These are phyloP conservation scores for Marasmius oreades DNA, from an alignment of 1,284 basidiomycete species.

Conservation along the genomic window DNA sequence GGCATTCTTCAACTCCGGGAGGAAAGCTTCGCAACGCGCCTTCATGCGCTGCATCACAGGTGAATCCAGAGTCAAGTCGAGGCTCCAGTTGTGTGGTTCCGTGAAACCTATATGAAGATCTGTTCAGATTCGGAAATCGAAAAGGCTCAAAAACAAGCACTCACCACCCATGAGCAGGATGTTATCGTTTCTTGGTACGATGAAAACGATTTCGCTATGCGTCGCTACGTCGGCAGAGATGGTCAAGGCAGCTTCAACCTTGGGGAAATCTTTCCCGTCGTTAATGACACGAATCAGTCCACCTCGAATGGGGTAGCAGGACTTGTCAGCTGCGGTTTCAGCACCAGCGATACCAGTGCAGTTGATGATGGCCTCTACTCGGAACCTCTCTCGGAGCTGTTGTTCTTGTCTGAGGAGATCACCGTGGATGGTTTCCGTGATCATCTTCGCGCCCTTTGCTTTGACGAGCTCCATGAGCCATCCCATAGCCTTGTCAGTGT, in stretches of 20 bases:
- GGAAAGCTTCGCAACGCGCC: constrained; percentile 29
- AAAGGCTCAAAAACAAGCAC: background rate
- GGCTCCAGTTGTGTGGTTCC: constrained; percentile 24
- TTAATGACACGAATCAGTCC: constrained; percentile 36
- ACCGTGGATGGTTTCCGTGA: constrained; percentile 27
- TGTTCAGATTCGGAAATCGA: too few species aligned
- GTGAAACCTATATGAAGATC: constrained; percentile 17
- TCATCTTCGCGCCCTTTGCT: too few species aligned
- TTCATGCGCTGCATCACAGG: constrained; percentile 32
- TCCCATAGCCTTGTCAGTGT: too few species aligned
- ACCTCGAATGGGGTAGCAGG: constrained; percentile 35
- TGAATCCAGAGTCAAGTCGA: too few species aligned
- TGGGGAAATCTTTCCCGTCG: constrained; percentile 33
- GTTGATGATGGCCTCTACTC: constrained; percentile 31
- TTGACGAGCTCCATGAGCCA: too few species aligned
- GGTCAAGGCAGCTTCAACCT: constrained; percentile 28
- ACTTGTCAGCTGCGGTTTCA: constrained; percentile 29
- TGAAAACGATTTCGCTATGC: constrained; percentile 30
- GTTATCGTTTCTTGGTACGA: constrained; percentile 31
- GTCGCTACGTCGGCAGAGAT: constrained; percentile 23
- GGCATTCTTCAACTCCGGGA: constrained; percentile 29
- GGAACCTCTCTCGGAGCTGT: constrained; percentile 24
- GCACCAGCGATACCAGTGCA: constrained; percentile 30
- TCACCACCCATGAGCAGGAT: constrained; percentile 29
- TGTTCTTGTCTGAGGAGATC: constrained; percentile 27